Base-by-base conservation (phyloP, 805 yeast genomes). In the Metschnikowia baotianmanensis region DNA sequence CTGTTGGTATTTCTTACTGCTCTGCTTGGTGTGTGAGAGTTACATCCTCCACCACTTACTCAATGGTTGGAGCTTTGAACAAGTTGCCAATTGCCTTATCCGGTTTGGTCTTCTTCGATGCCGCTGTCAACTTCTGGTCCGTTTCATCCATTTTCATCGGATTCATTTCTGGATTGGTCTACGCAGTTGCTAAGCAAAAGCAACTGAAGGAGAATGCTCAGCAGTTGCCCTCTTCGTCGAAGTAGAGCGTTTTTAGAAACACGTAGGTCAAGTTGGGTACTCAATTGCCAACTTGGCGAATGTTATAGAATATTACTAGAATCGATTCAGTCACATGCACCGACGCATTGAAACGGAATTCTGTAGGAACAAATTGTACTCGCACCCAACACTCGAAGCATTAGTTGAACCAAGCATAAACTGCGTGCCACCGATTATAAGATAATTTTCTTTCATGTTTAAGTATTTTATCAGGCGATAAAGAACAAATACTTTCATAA, bases 1-100 rank as follows among this genome's bases (percentile, higher is more conserved):
- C 97, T 23, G 96, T 93, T 39, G 97, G 96, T 72, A 93, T 93
- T 63, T 91, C 98, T 32, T 93, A 93, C 79, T 88, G 96, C 69
- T 89, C 98, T 10, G 99, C 97, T 47, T 93, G 99, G 99, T 93
- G 99, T 79, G 96, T 93, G 52, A 87, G 99, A 73, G 98, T 93
- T 50, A 93, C 99, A 31, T 88, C 97, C 17, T 90, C 98, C 20
- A 93, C 99, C 41, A 93, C 99, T 41, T 93, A 93, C 74, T 88
- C 96, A 40, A 93, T 93, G 99, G 98, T 93, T 45, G 99, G 99
- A 66, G 99, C 99, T 40, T 79, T 93, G 67, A 93, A 93, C 80
- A 93, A 93, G 72, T 81, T 93, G 57, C 99, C 99, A 61, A 88
- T 93, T 59, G 99, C 99, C 12, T 76, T 93, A 45, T 83, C 96